Base-by-base conservation (phyloP, 176 grass and related monocot genomes). In the Hsuehochloa calcarea region DNA sequence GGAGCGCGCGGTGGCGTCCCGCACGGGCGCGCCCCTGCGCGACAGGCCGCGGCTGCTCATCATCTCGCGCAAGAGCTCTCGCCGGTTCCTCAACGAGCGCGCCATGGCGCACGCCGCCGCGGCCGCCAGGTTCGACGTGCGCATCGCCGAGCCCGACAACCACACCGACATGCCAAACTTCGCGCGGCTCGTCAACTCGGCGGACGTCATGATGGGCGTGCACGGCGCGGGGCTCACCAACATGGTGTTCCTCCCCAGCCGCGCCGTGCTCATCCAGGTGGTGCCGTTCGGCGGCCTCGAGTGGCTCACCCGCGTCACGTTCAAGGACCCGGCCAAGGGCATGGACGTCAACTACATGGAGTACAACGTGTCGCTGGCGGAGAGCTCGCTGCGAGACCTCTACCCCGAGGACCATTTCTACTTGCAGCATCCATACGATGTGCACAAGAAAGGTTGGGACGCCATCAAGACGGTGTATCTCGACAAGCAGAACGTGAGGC, bases 161-260 rank as follows among this genome's bases (percentile, higher is more conserved):
- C 85, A 59, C 55, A 88, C 90, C 25, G 86, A 89, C 73, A 82
- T 80, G 79, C 52, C 72, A 0, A 84, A 89, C 68, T 95, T 93
- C 75, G 88, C 91, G 5, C 55, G 69, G 15, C 80, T 93, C 11
- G 91, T 96, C 9, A 96, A 96, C 86, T 91, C 88, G 8, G 87
- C 81, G 13, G 94, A 96, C 67, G 91, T 93, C 3, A 87, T 96
- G 94, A 56, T 96, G 73, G 94, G 91, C 12, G 88, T 96, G 26
- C 91, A 93, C 20, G 94, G 94, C 70, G 94, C 89, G 1, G 94
- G 94, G 41, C 84, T 96, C 4, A 85, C 89, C 2, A 96, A 96
- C 83, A 69, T 89, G 82, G 77, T 96, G 45, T 96, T 96, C 88
- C 86, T 96, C 1, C 94, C 94, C 1, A 87, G 85, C 40, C 87